Evolutionary conservation across 306 rosid species (phyloP), one percentile per base, ranked within the genome.

Genomic region (Oxytropis ochrocephala): DNA sequence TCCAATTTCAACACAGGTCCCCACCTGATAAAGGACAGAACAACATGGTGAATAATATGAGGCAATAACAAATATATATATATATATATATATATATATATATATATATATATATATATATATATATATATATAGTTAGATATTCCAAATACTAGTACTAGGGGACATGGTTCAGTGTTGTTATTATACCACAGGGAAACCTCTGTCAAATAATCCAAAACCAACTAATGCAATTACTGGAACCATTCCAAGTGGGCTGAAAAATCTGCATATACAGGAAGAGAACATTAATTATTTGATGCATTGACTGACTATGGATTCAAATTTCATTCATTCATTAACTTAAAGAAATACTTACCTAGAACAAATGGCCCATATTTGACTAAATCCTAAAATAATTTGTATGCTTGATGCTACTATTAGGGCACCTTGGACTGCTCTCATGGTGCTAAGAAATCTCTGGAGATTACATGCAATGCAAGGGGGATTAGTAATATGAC

Each of bases 171-270:
- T 49, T 38, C 51, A 41, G 44, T 32, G 64, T 18, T 14, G 4
- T 38, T 9, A 19, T 27, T 38, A 66, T 91, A 95, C 99, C 99
- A 95, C 81, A 51, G 91, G 95, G 80, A 95, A 95, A 16, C 99
- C 99, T 91, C 96, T 91, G 74, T 95, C 99, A 80, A 95, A 91
- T 75, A 91, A 74, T 69, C 99, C 99, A 77, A 95, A 95, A 70
- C 99, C 99, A 67, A 84, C 92, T 71, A 95, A 80, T 58, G 99
- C 85, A 54, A 95, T 95, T 64, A 95, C 97, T 5, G 99, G 99
- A 62, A 85, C 97, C 99, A 95, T 95, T 71, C 96, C 97, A 70
- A 95, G 92, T n/a, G 99, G 99, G 74, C 99, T 95, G 85, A 95
- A 95, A 85, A 95, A 95, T 76, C 99, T 95, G 88, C 58, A 74